Base-by-base conservation (phyloP, 177 flowering plant species). In the Vitis hybrid region DNA sequence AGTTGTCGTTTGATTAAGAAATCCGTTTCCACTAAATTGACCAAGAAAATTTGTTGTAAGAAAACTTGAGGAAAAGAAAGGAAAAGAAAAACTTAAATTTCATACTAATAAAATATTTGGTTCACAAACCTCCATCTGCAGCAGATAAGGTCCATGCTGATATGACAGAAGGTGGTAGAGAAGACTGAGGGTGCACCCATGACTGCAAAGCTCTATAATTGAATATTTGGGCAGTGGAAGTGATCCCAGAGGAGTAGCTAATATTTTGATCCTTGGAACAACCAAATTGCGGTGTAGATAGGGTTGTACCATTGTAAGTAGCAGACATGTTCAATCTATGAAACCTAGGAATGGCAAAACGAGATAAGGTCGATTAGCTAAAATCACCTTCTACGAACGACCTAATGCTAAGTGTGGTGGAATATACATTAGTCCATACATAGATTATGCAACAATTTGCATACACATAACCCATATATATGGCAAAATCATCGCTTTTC, bases 131-230 rank as follows among this genome's bases (percentile, higher is more conserved):
- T 89, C 86, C 92, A 15, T 74, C 90, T 50, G 80, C 67, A 22
- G 83, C 77, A 62, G 92, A 77, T 69, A 84, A 78, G 50, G 78
- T 78, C 82, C 92, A 77, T 50, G 91, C 82, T 66, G 94, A 85
- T 67, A 96, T 84, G 59, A 90, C 77, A 71, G 88, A 80, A 73
- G 87, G 77, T 64, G 98, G 97, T 57, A 96, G 76, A 62, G 83
- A 73, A 72, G 95, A 85, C 56, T 96, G 96, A 55, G 98, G 99
- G 63, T 89, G 88, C 66, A 87, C 72, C 98, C 99, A 96, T 22
- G 99, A 94, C 67, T 80, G 81, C 54, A 90, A 74, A 50, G 85
- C 78, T 63, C 68, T 78, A 18, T 82, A 71, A 77, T 70, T 77
- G 63, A 72, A 59, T 8, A 59, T 70, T 54, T 82, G 80, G 67